Evolutionary conservation across 768 basidiomycete species (phyloP), one percentile per base, ranked within the genome.

Genomic region (Multifurca ochricompacta): DNA sequence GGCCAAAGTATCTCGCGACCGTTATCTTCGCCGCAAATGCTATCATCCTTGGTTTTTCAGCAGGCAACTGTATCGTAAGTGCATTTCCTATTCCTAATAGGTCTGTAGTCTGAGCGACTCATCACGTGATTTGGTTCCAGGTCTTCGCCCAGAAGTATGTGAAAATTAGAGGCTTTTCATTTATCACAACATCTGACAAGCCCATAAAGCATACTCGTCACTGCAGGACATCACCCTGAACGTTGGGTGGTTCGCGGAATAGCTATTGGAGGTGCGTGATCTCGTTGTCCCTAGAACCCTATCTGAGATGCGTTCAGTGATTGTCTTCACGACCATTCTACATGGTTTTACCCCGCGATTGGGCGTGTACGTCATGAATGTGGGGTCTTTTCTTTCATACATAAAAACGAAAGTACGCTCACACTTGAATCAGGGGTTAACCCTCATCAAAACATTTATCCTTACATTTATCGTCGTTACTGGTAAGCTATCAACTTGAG

Each of bases 191-290:
- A 0, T 46, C 9, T 53, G 42, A 48, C 18, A 45, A 28, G 3
- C 10, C 9, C 8, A 37, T 37, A 25, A 21, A 81, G 79, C 46
- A 79, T 82, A 35, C 70, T 81, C 25, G 41, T 79, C 25, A 64
- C 78, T 0, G 75, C 73, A 0, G 75, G 73, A 3, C 64, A 69
- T 28, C 53, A 61, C 0, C 68, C 72, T 3, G 68, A 67, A 19
- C 65, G 67, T 1, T 83, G 81, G 81, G 69, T 69, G 2, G 75
- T 75, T 16, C 76, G 81, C 48, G 79, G 80, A 0, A 81, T 84
- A 49, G 81, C 78, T 3, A 65, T 83, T 1, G 81, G 71, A 64
- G 77, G 81, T 76, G 34, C 13, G 68, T 58, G 36, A 14, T 21
- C 9, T 14, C 5, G 25, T 32, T 16, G 9, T 37, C 14, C 21